Conservation (phyloP, 1,284 basidiomycete species). For the Rhodotorula sp. region DNA sequence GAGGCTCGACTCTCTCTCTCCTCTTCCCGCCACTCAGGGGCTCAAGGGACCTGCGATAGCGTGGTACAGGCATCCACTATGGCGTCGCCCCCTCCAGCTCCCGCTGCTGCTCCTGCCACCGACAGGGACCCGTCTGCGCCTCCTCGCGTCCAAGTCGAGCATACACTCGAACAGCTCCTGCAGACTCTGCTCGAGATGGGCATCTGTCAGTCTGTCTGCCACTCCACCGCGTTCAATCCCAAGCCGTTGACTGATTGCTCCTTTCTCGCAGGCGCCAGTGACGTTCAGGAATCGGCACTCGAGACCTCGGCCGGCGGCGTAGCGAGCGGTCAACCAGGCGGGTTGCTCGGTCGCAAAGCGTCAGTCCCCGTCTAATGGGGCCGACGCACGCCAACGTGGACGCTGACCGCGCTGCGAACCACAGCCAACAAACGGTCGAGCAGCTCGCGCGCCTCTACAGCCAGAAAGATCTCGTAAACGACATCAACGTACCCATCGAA, state of each 20-base stretch:
- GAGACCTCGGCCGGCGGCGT: slow-evolving; percentile 27
- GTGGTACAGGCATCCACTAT: too few relatives aligned
- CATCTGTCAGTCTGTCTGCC: slow-evolving; percentile 28
- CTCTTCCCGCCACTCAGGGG: too few relatives aligned
- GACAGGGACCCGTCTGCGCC: neutral
- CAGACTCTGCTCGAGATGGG: slow-evolving; percentile 44
- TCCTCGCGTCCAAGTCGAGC: slow-evolving; percentile 31
- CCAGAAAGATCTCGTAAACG: slow-evolving; percentile 26
- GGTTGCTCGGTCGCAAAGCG: slow-evolving; percentile 43
- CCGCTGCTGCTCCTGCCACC: neutral
- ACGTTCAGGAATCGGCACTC: slow-evolving; percentile 42
- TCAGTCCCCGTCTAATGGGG: slow-evolving; percentile 10
- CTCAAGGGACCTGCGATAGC: too few relatives aligned
- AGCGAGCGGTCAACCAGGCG: slow-evolving; percentile 33
- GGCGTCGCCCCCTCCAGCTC: neutral
- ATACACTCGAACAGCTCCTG: slow-evolving; percentile 38
- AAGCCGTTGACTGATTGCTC: neutral
- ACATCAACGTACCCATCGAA: slow-evolving; percentile 31
- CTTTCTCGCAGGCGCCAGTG: slow-evolving; percentile 36
- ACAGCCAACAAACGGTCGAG: slow-evolving; percentile 32
- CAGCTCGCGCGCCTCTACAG: slow-evolving; percentile 30
- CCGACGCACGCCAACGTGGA: neutral
- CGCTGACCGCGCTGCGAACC: neutral
- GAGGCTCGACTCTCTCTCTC: too few relatives aligned
- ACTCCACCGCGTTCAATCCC: neutral